Evolutionary conservation across 2,329 filamentous ascomycete genomes (phyloP).

Genomic region (Cladorrhinum sp.): DNA sequence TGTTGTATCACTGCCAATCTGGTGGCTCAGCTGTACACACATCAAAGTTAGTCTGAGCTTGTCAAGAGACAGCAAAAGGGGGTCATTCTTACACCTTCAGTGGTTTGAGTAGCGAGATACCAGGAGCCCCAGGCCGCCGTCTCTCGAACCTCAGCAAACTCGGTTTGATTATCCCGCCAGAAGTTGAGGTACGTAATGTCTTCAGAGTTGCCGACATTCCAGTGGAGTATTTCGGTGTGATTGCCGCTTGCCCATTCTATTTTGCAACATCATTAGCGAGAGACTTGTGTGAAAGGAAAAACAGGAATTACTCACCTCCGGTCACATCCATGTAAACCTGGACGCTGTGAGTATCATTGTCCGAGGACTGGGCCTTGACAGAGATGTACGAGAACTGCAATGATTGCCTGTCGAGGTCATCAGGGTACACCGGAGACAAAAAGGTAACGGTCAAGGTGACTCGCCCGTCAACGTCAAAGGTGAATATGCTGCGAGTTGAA

Average conservation of each 20-base stretch:
- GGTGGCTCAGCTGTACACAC: conserved; percentile 55
- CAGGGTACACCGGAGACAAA: conserved; percentile 64
- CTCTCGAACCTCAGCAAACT: conserved; percentile 66
- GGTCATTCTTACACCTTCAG: conserved; percentile 40
- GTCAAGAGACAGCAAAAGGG: neutral
- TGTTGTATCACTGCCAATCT: conserved; percentile 64
- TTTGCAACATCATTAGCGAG: conserved; percentile 1
- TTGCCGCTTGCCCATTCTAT: conserved; percentile 72
- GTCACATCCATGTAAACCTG: conserved; percentile 72
- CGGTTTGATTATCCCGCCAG: conserved; percentile 55
- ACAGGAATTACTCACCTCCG: conserved; percentile 49
- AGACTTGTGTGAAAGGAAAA: conserved; percentile 5
- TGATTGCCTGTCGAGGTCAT: conserved; percentile 65
- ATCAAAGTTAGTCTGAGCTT: neutral
- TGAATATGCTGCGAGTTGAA: conserved; percentile 68
- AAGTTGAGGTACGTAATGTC: conserved; percentile 64
- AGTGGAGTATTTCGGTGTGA: conserved; percentile 51
- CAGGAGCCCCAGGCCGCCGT: conserved; percentile 79
- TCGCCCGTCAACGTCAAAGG: conserved; percentile 58
- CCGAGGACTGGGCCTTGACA: conserved; percentile 58
- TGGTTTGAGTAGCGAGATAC: conserved; percentile 66
- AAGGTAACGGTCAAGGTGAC: conserved; percentile 67
- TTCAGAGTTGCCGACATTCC: conserved; percentile 53
- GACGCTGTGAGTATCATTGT: conserved; percentile 61
- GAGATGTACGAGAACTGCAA: conserved; percentile 68